Evolutionary conservation across 768 basidiomycete species (phyloP).

Genomic region (Neoboletus magnificus): DNA sequence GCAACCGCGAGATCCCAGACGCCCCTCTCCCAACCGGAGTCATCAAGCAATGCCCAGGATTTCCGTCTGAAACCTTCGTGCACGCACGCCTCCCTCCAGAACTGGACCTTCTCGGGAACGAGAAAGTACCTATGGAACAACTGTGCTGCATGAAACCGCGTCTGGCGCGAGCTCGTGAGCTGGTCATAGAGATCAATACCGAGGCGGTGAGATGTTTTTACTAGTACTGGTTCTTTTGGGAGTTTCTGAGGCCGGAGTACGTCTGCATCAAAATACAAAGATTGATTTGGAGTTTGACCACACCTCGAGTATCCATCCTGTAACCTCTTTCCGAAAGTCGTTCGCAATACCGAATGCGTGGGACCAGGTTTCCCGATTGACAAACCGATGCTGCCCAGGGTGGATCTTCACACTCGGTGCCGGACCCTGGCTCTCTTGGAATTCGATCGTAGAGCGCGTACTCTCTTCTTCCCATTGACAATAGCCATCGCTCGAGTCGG

Average conservation of each 20-base stretch:
- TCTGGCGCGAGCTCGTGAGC: conserved; percentile 50
- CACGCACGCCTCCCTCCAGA: conserved; percentile 9
- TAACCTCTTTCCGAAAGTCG: conserved; percentile 32
- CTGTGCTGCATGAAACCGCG: conserved; percentile 63
- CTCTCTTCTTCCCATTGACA: conserved; percentile 19
- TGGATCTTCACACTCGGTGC: background rate
- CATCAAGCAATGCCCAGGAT: background rate
- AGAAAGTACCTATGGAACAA: conserved; percentile 58
- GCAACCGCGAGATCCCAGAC: conserved; percentile 59
- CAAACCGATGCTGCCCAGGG: background rate
- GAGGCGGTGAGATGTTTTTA: background rate
- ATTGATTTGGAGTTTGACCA: background rate
- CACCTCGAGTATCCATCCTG: conserved; percentile 49
- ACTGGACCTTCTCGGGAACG: conserved; percentile 24
- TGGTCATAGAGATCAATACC: conserved; percentile 45
- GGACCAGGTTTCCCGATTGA: conserved; percentile 12
- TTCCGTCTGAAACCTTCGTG: background rate
- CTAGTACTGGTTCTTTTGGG: conserved; percentile 1
- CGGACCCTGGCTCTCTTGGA: conserved; percentile 18
- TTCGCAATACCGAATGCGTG: conserved; percentile 32
- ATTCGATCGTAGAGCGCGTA: conserved; percentile 10
- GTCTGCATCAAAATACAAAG: background rate
- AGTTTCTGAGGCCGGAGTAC: conserved; percentile 1
- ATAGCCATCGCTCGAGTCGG: conserved; percentile 10
- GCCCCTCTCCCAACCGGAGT: conserved; percentile 27